Base-by-base conservation (phyloP, 768 basidiomycete species). In the Lactarius trivialis region DNA sequence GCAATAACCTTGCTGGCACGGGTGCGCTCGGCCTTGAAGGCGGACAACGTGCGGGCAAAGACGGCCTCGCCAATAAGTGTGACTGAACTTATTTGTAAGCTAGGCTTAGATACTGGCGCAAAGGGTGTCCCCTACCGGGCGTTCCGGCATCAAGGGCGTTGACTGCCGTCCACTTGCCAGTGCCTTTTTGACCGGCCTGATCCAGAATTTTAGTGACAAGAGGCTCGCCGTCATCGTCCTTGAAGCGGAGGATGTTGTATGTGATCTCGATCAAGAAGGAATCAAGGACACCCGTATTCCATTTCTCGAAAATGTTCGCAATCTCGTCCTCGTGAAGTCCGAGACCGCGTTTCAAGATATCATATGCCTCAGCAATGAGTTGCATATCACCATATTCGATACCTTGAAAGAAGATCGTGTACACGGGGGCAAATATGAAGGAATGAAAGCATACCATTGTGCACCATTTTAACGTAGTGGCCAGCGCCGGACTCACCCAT, bases 341-440 rank as follows among this genome's bases (percentile, higher is more conserved):
- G 70, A 98, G 88, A 65, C 96, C 96, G 69, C 93, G 91, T 81
- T 93, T 93, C 73, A 99, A 86, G 77, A 99, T 97, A 74, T 98
- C 96, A 75, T 99, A 99, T 6, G 93, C 94, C 77, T 99, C 97
- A 64, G 93, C 92, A 68, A 99, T 98, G 73, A 98, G 81, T 76
- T 98, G 96, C 97, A 99, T 99, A 78, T 99, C 97, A 70, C 92
- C 95, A 73, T 98, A 98, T 76, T 99, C 97, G 75, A 99, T 99
- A 80, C 96, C 96, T 95, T 43, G 8, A 60, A 41, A 34, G 59
- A 15, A 37, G 21, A 52, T 60, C 28, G n/a, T 21, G 33, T 55
- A 7, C 37, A 55, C 32, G 24, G 56, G 33, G 51, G 59, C 54
- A 50, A 60, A 66, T n/a, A 58, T 60, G 55, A 21, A 58, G 50